These are phyloP conservation scores for Pichia paraexigua DNA, from an alignment of 805 yeast species.

Conservation along the genomic window DNA sequence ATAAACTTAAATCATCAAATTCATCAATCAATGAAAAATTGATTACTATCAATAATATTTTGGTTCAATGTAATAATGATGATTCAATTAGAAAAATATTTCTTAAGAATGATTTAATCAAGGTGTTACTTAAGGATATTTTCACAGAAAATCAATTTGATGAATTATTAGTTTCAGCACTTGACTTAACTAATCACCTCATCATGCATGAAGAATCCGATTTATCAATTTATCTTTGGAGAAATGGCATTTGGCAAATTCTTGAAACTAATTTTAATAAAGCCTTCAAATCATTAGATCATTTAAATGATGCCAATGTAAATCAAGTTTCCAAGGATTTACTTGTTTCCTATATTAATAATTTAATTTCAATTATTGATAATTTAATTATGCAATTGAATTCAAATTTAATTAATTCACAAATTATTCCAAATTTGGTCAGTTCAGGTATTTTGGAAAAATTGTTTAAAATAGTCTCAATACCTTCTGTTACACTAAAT, in stretches of 20 bases:
- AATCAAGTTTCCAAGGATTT: constrained; percentile 32
- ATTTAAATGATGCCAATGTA: constrained; percentile 25
- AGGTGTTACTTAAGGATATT: constrained; percentile 43
- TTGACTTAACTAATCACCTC: constrained; percentile 73
- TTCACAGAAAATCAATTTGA: constrained; percentile 59
- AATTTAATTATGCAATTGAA: constrained; percentile 55
- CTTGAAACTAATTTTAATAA: constrained; percentile 46
- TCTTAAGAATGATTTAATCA: constrained; percentile 64
- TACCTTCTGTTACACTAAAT: constrained; percentile 15
- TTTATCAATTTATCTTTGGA: constrained; percentile 64
- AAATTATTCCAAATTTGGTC: constrained; percentile 19
- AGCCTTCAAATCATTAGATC: constrained; percentile 40
- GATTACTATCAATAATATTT: constrained; percentile 68
- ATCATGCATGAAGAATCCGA: constrained; percentile 86
- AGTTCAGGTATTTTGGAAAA: constrained; percentile 24
- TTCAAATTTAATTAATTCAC: constrained; percentile 37
- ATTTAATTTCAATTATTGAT: constrained; percentile 58
- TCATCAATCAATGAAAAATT: constrained; percentile 62
- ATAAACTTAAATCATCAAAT: constrained; percentile 44
- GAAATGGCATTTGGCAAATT: constrained; percentile 66
- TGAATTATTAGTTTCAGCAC: constrained; percentile 73
- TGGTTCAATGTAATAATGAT: constrained; percentile 50
- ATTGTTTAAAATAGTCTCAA: constrained; percentile 14
- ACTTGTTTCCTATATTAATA: constrained; percentile 58
- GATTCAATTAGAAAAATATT: constrained; percentile 47